Conservation (phyloP, 305 asterid genomes). For the Nicotiana rustica region DNA sequence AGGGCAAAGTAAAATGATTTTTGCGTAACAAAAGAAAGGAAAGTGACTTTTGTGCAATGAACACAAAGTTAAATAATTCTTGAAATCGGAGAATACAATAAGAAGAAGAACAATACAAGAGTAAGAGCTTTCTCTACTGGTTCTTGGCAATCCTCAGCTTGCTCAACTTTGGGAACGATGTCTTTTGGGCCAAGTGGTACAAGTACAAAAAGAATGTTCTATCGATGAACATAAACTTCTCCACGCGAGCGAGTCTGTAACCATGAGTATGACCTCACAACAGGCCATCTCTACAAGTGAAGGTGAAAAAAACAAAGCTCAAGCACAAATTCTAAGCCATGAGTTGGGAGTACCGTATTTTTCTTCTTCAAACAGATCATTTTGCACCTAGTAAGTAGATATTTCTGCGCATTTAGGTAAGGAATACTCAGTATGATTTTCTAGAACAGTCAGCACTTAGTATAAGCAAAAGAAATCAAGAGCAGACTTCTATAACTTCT, state of each 20-base stretch:
- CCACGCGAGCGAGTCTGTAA: neutral
- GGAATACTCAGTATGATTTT: neutral
- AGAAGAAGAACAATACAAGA: too few species aligned
- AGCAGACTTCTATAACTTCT: slow-evolving; percentile 4
- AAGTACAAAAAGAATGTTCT: slow-evolving; percentile 36
- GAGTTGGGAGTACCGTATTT: neutral
- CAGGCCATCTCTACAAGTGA: slow-evolving; percentile 32
- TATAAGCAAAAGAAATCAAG: slow-evolving; percentile 15
- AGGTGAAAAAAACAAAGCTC: neutral
- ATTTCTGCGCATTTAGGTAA: neutral
- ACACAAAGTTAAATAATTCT: too few species aligned
- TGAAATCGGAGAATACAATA: too few species aligned
- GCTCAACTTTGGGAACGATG: slow-evolving; percentile 47
- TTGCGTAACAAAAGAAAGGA: too few species aligned
- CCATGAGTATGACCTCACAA: slow-evolving; percentile 19
- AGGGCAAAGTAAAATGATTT: too few species aligned
- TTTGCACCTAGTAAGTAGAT: neutral
- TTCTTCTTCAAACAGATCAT: neutral
- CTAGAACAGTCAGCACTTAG: neutral
- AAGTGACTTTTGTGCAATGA: too few species aligned
- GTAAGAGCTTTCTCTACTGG: slow-evolving; percentile 45
- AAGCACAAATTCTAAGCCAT: neutral
- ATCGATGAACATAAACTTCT: slow-evolving; percentile 27
- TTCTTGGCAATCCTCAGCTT: slow-evolving; percentile 51
- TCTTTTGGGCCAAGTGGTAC: slow-evolving; percentile 53